phyloP scores from a whole-genome alignment of 805 yeast genomes.

The Starmerella etchellsii region DNA sequence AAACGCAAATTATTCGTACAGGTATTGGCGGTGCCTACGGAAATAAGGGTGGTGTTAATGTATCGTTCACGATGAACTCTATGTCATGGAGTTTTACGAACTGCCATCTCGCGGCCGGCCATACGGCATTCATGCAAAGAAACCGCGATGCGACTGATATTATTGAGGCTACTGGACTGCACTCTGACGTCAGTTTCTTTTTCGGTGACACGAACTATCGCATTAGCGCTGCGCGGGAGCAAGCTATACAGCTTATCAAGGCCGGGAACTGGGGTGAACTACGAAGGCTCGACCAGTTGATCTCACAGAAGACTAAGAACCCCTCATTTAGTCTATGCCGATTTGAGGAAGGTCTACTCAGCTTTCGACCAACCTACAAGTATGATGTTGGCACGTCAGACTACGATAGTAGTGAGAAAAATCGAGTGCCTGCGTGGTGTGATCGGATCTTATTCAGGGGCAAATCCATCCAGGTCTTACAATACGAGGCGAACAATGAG shows the following conservation, averaged over 20 bases:
- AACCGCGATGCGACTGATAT: slow-evolving; percentile 78
- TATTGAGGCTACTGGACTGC: slow-evolving; percentile 38
- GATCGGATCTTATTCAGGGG: slow-evolving; percentile 70
- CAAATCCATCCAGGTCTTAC: slow-evolving; percentile 41
- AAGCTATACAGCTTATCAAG: slow-evolving; percentile 47
- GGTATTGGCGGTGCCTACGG: slow-evolving; percentile 88
- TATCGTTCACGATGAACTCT: slow-evolving; percentile 50
- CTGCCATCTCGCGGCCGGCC: slow-evolving; percentile 90
- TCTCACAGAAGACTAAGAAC: slow-evolving; percentile 63
- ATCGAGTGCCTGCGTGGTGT: slow-evolving; percentile 95
- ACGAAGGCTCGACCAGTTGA: slow-evolving; percentile 65
- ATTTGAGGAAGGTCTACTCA: slow-evolving; percentile 67
- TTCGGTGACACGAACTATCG: slow-evolving; percentile 90
- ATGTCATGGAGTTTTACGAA: slow-evolving; percentile 67
- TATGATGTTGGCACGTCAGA: slow-evolving; percentile 71
- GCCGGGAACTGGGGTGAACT: slow-evolving; percentile 38
- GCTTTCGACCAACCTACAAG: slow-evolving; percentile 85
- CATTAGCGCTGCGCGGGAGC: slow-evolving; percentile 55
- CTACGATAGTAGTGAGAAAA: slow-evolving; percentile 85
- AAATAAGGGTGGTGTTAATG: slow-evolving; percentile 61
- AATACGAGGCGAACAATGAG: slow-evolving; percentile 42
- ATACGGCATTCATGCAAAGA: slow-evolving; percentile 65
- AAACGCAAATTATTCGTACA: slow-evolving; percentile 69
- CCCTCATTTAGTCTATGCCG: slow-evolving; percentile 49
- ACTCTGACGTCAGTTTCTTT: slow-evolving; percentile 78